phyloP scores from a whole-genome alignment of 768 basidiomycete species.

The Paxillus rubicundulus region DNA sequence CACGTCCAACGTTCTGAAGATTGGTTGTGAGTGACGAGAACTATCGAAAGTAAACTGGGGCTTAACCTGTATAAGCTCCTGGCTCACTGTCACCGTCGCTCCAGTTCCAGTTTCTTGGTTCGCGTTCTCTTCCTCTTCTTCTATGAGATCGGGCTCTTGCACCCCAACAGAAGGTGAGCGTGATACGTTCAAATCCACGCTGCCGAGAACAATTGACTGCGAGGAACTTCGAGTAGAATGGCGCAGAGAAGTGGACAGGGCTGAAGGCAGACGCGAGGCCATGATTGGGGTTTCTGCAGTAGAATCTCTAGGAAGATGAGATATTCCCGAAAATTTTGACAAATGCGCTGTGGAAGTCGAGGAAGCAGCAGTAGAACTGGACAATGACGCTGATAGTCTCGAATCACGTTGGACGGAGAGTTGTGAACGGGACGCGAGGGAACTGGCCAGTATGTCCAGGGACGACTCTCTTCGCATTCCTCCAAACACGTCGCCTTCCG shows the following conservation, averaged over 20 bases:
- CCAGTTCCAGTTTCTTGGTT: constrained; percentile 4
- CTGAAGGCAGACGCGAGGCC: constrained; percentile 10
- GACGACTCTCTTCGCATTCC: constrained; percentile 12
- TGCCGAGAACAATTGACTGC: constrained; percentile 26
- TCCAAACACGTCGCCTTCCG: constrained; percentile 25
- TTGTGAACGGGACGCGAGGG: constrained; percentile 25
- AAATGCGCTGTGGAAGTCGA: constrained; percentile 22
- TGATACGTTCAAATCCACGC: constrained; percentile 25
- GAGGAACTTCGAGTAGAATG: constrained; percentile 21
- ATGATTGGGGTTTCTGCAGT: constrained; percentile 18
- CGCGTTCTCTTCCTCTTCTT: constrained; percentile 10
- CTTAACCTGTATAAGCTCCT: constrained; percentile 30
- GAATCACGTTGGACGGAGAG: constrained; percentile 11
- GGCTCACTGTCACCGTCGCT: constrained; percentile 23
- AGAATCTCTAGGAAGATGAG: constrained; percentile 7
- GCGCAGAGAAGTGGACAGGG: constrained; percentile 20
- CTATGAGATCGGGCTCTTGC: constrained; percentile 12
- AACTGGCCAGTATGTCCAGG: constrained; percentile 20
- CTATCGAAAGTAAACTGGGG: background rate
- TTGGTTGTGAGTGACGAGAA: background rate
- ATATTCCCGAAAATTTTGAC: constrained; percentile 10
- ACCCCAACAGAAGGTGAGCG: constrained; percentile 13
- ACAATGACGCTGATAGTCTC: constrained; percentile 16
- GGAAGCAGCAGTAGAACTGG: constrained; percentile 14
- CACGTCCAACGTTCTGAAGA: constrained; percentile 20